Evolutionary conservation across 1,139 yeast species (phyloP), one percentile per base, ranked within the genome.

Genomic region (Entelexis sorbosivorans): DNA sequence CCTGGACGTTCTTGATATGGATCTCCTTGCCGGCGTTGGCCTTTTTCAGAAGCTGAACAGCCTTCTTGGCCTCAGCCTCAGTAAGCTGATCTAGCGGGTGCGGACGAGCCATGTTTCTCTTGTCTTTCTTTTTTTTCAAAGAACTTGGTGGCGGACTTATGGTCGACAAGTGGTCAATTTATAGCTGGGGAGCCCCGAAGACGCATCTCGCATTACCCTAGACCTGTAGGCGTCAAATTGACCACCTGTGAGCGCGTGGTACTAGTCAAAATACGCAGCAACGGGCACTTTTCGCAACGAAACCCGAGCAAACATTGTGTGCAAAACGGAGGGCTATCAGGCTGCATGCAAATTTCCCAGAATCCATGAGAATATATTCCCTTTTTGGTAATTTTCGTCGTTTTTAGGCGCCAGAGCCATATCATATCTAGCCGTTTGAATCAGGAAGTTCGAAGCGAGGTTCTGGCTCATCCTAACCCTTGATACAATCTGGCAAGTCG

Each of bases 1-100:
- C 75, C 63, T 83, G 91, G 52, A 84, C 71, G 63, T 79, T 85
- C 60, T 80, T 78, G 69, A 85, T 82, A 67, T 82, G 89, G 47
- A 84, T 67, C 52, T 63, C 59, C 59, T 71, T 72, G 32, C 77
- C 81, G 38, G 71, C 62, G 62, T 73, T 77, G 53, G 73, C 63
- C 44, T 67, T 64, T 64, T 71, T 75, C 55, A 80, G 67, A 38
- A 77, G 65, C 35, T 62, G 61, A 22, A 85, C 69, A 40, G 89
- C 81, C 58, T 73, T 67, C 64, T 76, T 73, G 62, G 83, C 70
- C 71, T 85, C 95, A 52, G 67, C 74, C 56, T 78, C 83, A 49
- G 77, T 73, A 58, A 81, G 80, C 52, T 84, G 75, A 64, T 82
- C 91, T 61, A 84, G 81, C 55, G 72, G 72, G 43, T 69, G 91